phyloP scores from a whole-genome alignment of 768 basidiomycete genomes.

The Pulveroboletus sp. region DNA sequence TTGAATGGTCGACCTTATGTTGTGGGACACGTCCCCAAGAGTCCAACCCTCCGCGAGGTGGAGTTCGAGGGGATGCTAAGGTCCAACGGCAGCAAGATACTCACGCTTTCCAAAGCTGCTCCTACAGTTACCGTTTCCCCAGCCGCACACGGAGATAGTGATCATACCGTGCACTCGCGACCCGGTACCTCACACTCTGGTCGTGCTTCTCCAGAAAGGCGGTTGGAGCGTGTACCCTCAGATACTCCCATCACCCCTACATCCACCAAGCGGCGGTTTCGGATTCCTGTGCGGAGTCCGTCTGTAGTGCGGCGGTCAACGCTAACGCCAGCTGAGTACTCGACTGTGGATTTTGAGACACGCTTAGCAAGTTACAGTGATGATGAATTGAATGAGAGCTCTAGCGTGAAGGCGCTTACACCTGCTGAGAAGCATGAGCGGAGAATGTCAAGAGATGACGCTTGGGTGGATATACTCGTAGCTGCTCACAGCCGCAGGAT shows the following conservation, averaged over 20 bases:
- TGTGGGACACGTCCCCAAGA: constrained; percentile 50
- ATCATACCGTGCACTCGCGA: constrained; percentile 25
- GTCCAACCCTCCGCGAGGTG: constrained; percentile 55
- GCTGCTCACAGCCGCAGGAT: constrained; percentile 50
- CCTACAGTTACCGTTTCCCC: constrained; percentile 25
- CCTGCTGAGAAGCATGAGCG: constrained; percentile 39
- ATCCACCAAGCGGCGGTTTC: constrained; percentile 48
- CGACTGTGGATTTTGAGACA: constrained; percentile 79
- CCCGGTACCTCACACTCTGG: constrained; percentile 22
- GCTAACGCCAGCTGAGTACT: constrained; percentile 69
- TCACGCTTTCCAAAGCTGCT: constrained; percentile 28
- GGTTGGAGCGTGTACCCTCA: constrained; percentile 24
- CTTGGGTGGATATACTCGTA: constrained; percentile 86
- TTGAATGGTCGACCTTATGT: constrained; percentile 77
- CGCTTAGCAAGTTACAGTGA: constrained; percentile 62
- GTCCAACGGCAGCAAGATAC: constrained; percentile 44
- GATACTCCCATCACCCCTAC: constrained; percentile 27
- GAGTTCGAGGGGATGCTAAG: constrained; percentile 77
- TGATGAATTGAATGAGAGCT: constrained; percentile 40
- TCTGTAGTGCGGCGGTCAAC: constrained; percentile 44
- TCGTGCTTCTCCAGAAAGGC: constrained; percentile 14
- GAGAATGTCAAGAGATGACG: constrained; percentile 56
- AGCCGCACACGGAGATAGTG: constrained; percentile 23
- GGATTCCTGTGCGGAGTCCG: constrained; percentile 56
- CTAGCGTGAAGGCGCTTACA: constrained; percentile 36